Evolutionary conservation across 2,329 filamentous ascomycete genomes (phyloP), one percentile per base, ranked within the genome.

Genomic region (Epichloe coenophiala): DNA sequence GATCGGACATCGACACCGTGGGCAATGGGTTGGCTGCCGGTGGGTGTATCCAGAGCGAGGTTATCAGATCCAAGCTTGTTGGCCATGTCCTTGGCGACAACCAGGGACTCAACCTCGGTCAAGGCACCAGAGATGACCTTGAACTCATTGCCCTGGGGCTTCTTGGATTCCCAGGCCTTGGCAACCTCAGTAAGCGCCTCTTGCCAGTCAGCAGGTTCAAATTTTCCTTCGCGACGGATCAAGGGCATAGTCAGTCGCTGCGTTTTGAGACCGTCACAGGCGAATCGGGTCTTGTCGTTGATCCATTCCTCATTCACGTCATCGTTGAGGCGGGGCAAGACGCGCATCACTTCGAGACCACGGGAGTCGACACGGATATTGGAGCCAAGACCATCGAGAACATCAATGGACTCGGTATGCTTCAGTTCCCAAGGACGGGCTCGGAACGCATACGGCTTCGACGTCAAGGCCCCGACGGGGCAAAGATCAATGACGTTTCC

Each of bases 271-370:
- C 93, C 93, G 66, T 98, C 93, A 66, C 90, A 95, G 41, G 93
- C 91, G 67, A 97, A 98, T 57, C 93, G 83, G 39, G 88, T 84
- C 78, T 97, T 98, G 75, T 98, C 93, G 70, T 97, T 93, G 68
- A 98, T 97, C 93, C 93, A 98, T 70, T 98, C 93, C 73, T 98
- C 93, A 68, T 98, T 98, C 61, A 98, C 82, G 61, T 97, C 90
- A 65, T 98, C 93, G 67, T 98, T 98, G 54, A 98, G 77, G 61
- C 93, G 81, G 53, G 93, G 93, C 15, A 96, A 66, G 54, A 98
- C 78, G 60, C 93, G 84, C 90, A 98, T 95, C 48, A 98, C 91
- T 71, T 97, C 90, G 57, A 96, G 75, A 53, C 93, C 93, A 63
- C 93, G 83, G 52, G 89, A 85, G 70, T 98, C 93, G 43, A 97